Conservation (phyloP, 2,329 filamentous ascomycete genomes). For the Pyrenophora seminiperda region DNA sequence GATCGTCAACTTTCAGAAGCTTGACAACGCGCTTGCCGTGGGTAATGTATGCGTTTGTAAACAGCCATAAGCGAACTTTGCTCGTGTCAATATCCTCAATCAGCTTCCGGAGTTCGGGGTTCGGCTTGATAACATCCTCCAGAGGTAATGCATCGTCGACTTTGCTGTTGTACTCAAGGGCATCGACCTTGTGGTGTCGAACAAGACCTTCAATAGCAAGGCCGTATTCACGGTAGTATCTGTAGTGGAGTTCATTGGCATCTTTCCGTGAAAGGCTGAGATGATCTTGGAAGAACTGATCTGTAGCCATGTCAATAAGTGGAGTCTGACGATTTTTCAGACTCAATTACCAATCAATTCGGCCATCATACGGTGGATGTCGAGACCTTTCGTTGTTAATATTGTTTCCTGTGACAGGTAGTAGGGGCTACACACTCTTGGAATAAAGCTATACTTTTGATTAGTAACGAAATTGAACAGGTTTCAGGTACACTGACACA, state of each 20-base stretch:
- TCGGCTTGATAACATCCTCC: slow-evolving; percentile 79
- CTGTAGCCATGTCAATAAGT: slow-evolving; percentile 36
- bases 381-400: slow-evolving; percentile 61
- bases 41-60: slow-evolving; percentile 94
- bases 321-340: no score
- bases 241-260: slow-evolving; percentile 81
- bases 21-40: slow-evolving; percentile 83
- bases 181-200: slow-evolving; percentile 91
- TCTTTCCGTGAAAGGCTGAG: slow-evolving; percentile 76
- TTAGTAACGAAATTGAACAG: slow-evolving; percentile 16
- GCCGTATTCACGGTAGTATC: slow-evolving; percentile 95
- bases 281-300: slow-evolving; percentile 68
- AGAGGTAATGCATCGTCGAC: slow-evolving; percentile 94
- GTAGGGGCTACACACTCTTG: slow-evolving; percentile 64
- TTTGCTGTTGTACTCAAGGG: slow-evolving; percentile 89
- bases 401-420: not conserved
- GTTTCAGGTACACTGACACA: slow-evolving; percentile 68
- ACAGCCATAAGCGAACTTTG: slow-evolving; percentile 89
- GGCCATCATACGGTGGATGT: slow-evolving; percentile 88
- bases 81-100: slow-evolving; percentile 80
- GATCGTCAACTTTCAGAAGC: slow-evolving; percentile 79
- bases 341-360: slow-evolving; percentile 66
- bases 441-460: slow-evolving; percentile 71
- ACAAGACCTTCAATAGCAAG: slow-evolving; percentile 96
- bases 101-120: slow-evolving; percentile 73